Conservation (phyloP, 1,284 basidiomycete species). For the Cutaneotrichosporon daszewskae region DNA sequence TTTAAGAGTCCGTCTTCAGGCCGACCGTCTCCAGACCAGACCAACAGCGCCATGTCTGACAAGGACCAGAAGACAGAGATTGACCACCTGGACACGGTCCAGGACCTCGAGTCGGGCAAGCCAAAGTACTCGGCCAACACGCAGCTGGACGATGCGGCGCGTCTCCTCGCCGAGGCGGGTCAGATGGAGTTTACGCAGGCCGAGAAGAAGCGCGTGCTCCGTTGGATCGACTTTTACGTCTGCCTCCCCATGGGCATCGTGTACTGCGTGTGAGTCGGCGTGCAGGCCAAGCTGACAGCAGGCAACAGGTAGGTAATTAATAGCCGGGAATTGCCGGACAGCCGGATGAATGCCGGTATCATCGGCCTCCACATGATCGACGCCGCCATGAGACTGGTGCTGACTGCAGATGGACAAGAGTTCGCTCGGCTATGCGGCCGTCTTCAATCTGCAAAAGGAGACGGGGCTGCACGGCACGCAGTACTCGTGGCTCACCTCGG, state of each 20-base stretch:
- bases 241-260: conserved; percentile 9
- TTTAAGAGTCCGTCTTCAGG: no score
- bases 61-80: conserved; percentile 4
- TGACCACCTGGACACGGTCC: conserved; percentile 2
- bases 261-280: conserved; percentile 1
- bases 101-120: conserved; percentile 1
- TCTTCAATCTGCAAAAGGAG: conserved; percentile 21
- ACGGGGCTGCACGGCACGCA: conserved; percentile 16
- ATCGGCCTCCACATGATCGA: no score
- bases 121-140: conserved; percentile 11
- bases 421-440: conserved; percentile 38
- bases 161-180: conserved; percentile 8
- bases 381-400: conserved; percentile 8
- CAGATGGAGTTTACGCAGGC: neutral
- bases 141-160: conserved; percentile 12
- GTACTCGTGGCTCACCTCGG: conserved; percentile 21
- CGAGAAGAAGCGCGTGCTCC: conserved; percentile 8
- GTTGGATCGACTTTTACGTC: conserved; percentile 7
- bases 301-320: conserved; percentile 7
- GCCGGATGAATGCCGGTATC: no score
- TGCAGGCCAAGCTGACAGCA: no score
- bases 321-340: no score
- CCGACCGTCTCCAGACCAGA: no score
- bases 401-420: conserved; percentile 39
- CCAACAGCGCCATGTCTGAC: no score